phyloP scores from a whole-genome alignment of 2,329 filamentous ascomycete species.

The Hymenoscyphus linearis region DNA sequence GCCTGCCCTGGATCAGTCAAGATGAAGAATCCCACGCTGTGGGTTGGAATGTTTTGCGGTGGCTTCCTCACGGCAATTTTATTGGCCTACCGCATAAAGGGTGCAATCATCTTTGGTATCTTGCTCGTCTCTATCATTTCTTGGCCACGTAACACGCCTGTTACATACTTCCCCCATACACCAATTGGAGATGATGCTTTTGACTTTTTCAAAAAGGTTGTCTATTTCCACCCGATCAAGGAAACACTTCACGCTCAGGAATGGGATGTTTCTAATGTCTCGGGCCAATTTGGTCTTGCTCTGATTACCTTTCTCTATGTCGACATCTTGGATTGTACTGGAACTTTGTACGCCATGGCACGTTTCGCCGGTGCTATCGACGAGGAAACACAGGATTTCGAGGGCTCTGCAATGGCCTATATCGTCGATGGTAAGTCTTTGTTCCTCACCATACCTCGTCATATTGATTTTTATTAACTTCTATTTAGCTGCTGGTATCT shows the following conservation, averaged over 20 bases:
- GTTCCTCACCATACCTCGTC: neutral
- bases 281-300: slow-evolving; percentile 72
- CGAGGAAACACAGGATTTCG: slow-evolving; percentile 76
- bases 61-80: slow-evolving; percentile 72
- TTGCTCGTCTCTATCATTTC: slow-evolving; percentile 79
- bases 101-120: slow-evolving; percentile 77
- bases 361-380: slow-evolving; percentile 74
- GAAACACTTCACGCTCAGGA: slow-evolving; percentile 63
- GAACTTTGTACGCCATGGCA: slow-evolving; percentile 83
- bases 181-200: slow-evolving; percentile 62
- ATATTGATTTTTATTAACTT: neutral
- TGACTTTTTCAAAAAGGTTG: slow-evolving; percentile 82
- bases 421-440: slow-evolving; percentile 60
- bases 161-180: slow-evolving; percentile 77
- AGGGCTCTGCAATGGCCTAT: slow-evolving; percentile 76
- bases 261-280: slow-evolving; percentile 58
- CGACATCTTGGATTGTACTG: slow-evolving; percentile 79
- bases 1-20: slow-evolving; percentile 58
- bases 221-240: slow-evolving; percentile 71
- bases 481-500: slow-evolving; percentile 52
- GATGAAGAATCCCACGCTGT: slow-evolving; percentile 55
- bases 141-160: slow-evolving; percentile 69
- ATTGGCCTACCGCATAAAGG: slow-evolving; percentile 79
- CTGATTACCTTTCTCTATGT: slow-evolving; percentile 86
- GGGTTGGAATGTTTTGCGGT: slow-evolving; percentile 82